Base-by-base conservation (phyloP, 2,329 filamentous ascomycete genomes). In the Clathrospora elynae region DNA sequence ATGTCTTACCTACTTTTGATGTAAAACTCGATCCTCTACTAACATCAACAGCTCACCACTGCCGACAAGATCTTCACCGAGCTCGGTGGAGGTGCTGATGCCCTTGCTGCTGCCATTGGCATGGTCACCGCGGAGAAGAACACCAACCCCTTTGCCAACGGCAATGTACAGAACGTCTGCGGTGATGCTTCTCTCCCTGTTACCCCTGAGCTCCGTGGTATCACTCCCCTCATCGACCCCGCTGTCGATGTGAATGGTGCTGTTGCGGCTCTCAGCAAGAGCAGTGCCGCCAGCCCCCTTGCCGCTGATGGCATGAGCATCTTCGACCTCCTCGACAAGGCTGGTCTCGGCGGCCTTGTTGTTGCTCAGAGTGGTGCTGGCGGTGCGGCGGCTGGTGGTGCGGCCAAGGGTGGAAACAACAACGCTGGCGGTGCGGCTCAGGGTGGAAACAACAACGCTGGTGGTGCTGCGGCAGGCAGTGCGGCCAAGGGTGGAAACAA, bases 101-200 rank as follows among this genome's bases (percentile, higher is more conserved):
- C 84, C 52, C 73, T 87, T 44, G 75, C 77, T 10, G 84, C 81
- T 13, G 85, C 85, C 12, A 77, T 77, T 44, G 78, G 78, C 11
- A 76, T 87, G 24, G 84, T 87, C 10, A 78, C 80, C 17, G 84
- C 84, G 3, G 84, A 87, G 75, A 83, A 86, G 70, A 87, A 88
- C 78, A 86, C 86, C 74, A 87, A 87, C 73, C 83, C 82, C 36
- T 86, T 83, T 53, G 79, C 70, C 42, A 77, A 79, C 49, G 73
- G 72, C 58, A 75, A 82, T 22, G 83, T 81, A 12, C 66, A 69
- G 58, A 81, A 76, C 49, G 79, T 88, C 62, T 88, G 85, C 70
- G 78, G 74, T 24, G 82, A 88, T 51, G 71, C 83, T 2, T 72
- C 75, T 17, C 78, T 88, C 2, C 85, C 85, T 8, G 78, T 74